Evolutionary conservation across 345 rosid species (phyloP).

Genomic region (Citropsis articulata): DNA sequence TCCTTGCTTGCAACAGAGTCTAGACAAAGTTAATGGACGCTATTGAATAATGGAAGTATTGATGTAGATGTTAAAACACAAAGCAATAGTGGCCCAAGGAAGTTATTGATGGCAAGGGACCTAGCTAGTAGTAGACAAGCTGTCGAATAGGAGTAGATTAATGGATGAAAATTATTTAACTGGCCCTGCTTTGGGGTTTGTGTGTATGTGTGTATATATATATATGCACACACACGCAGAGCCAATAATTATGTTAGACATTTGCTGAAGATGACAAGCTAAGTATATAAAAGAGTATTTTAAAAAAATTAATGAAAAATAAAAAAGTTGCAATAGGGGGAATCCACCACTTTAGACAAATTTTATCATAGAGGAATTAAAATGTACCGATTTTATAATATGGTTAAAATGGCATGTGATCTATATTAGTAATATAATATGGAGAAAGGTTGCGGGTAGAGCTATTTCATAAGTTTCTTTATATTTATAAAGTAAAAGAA

Average conservation of each 20-base stretch:
- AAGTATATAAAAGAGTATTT: not conserved
- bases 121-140: not conserved
- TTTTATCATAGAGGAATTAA: not conserved
- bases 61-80: not conserved
- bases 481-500: not conserved
- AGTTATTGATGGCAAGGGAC: not conserved
- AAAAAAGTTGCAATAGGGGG: not conserved
- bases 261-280: not conserved
- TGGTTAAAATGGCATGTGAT: not conserved
- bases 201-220: too few species aligned
- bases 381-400: not conserved
- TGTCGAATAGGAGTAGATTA: not conserved
- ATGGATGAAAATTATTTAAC: not conserved
- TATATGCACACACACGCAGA: too few species aligned
- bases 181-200: not conserved
- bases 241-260: not conserved
- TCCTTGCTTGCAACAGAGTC: slow-evolving; percentile 24
- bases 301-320: not conserved
- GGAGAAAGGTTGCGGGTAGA: not conserved
- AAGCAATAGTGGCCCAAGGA: not conserved
- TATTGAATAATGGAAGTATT: not conserved
- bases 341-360: not conserved
- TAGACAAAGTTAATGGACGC: slow-evolving; percentile 13
- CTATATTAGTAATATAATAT: not conserved
- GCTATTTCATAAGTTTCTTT: not conserved